Percentiles rank a stretch among this genome's conserved stretches.
Conservation (phyloP, 2,329 filamentous ascomycete genomes). For the Stagonosporopsis rhizophila region DNA sequence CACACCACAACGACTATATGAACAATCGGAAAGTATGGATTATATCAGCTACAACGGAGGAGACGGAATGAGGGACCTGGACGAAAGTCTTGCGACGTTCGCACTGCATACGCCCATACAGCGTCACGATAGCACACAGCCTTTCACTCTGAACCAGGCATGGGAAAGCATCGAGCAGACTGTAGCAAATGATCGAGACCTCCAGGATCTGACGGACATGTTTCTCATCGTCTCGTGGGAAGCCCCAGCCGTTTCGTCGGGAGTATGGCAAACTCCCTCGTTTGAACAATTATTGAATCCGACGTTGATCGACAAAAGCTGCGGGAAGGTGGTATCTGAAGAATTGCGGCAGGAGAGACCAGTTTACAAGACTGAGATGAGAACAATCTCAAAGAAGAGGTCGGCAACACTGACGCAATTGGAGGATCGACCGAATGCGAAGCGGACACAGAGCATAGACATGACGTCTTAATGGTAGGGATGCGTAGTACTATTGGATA, state of each 20-base stretch:
- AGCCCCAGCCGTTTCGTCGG: conserved; percentile 2
- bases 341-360: not conserved
- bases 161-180: conserved; percentile 9
- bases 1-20: not conserved
- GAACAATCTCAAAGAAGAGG: conserved; percentile 7
- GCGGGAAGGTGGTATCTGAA: conserved; percentile 2
- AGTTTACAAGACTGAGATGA: not conserved
- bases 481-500: not conserved
- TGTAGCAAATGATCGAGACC: not conserved
- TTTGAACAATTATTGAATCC: conserved; percentile 5
- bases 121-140: conserved; percentile 9
- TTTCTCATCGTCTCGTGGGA: conserved; percentile 15
- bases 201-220: conserved; percentile 2
- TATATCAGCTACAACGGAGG: conserved; percentile 3
- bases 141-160: conserved; percentile 1
- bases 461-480: not conserved
- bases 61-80: conserved; percentile 8
- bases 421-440: conserved; percentile 4
- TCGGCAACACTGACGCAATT: conserved; percentile 12
- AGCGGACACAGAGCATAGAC: conserved; percentile 14
- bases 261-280: conserved; percentile 2
- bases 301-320: not conserved
- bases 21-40: conserved; percentile 1
- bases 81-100: conserved; percentile 10
- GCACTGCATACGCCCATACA: conserved; percentile 7